Evolutionary conservation across 2,329 filamentous ascomycete species (phyloP).

Genomic region (Paecilomyces sp.): DNA sequence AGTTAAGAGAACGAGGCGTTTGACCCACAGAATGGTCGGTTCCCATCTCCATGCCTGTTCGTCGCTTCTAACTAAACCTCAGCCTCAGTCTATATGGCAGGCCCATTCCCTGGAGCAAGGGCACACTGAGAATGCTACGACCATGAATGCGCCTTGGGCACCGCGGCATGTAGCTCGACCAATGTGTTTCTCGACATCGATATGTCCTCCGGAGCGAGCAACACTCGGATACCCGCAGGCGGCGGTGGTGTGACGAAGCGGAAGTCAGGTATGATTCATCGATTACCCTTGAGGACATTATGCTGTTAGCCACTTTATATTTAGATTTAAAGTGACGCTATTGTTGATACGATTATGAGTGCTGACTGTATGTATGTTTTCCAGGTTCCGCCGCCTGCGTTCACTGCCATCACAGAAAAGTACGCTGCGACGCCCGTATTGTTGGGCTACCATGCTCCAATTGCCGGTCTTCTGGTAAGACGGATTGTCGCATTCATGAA

Average conservation of each 20-base stretch:
- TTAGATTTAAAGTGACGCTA: too few species aligned
- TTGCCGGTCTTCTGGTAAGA: slow-evolving; percentile 35
- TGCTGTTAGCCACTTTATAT: background rate
- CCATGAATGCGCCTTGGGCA: background rate
- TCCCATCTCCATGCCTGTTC: background rate
- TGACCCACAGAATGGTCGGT: background rate
- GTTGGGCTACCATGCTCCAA: slow-evolving; percentile 45
- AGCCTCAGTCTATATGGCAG: background rate
- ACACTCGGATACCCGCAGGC: slow-evolving; percentile 21
- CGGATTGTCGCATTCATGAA: slow-evolving; percentile 43
- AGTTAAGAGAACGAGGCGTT: background rate
- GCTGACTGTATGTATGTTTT: background rate
- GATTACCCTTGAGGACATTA: background rate
- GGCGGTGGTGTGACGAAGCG: slow-evolving; percentile 33
- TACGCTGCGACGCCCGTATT: slow-evolving; percentile 44
- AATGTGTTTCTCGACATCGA: slow-evolving; percentile 8
- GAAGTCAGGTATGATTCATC: slow-evolving; percentile 25
- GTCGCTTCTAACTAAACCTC: background rate
- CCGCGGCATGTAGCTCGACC: slow-evolving; percentile 1
- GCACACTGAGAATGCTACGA: background rate
- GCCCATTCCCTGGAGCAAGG: background rate
- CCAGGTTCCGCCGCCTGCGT: slow-evolving; percentile 34
- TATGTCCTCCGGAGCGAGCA: slow-evolving; percentile 32
- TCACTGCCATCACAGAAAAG: slow-evolving; percentile 45
- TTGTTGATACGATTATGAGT: background rate